These are phyloP conservation scores for Echinosophora koreensis DNA, from an alignment of 306 rosid genomes.

Conservation along the genomic window DNA sequence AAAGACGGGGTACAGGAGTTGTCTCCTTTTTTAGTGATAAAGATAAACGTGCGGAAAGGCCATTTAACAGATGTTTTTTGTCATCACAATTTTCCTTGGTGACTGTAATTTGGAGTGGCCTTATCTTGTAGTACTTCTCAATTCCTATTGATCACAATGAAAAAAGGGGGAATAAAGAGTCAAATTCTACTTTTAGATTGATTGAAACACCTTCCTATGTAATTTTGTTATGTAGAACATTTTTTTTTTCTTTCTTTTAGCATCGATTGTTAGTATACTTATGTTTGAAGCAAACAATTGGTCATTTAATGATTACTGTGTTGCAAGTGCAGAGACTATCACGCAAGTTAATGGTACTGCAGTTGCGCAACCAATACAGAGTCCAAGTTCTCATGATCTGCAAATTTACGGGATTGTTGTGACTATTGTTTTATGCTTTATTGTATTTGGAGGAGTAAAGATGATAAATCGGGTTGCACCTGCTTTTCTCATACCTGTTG, in stretches of 20 bases:
- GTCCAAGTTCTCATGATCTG: conserved; percentile 89
- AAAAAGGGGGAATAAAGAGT: conserved; percentile 19
- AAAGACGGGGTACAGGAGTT: neutral
- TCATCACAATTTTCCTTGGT: neutral
- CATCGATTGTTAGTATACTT: conserved; percentile 21
- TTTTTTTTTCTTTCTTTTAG: conserved; percentile 11
- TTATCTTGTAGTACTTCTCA: conserved; percentile 1
- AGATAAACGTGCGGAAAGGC: neutral
- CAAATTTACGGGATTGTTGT: conserved; percentile 95
- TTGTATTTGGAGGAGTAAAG: conserved; percentile 99
- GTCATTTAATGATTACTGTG: conserved; percentile 31
- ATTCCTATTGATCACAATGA: conserved; percentile 22
- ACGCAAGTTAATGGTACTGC: conserved; percentile 78
- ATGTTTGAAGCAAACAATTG: conserved; percentile 38
- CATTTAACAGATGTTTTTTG: neutral
- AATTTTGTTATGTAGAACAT: neutral
- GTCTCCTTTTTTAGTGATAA: neutral
- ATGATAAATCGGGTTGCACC: conserved; percentile 99
- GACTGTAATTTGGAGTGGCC: conserved; percentile 5
- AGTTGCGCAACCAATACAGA: conserved; percentile 66
- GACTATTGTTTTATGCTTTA: conserved; percentile 91
- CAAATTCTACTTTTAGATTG: conserved; percentile 7
- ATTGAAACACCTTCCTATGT: neutral
- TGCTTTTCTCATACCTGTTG: conserved; percentile 91
- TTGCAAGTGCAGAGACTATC: conserved; percentile 72